These are phyloP conservation scores for Irpex lacteus DNA, from an alignment of 1,284 basidiomycete genomes.

Conservation along the genomic window DNA sequence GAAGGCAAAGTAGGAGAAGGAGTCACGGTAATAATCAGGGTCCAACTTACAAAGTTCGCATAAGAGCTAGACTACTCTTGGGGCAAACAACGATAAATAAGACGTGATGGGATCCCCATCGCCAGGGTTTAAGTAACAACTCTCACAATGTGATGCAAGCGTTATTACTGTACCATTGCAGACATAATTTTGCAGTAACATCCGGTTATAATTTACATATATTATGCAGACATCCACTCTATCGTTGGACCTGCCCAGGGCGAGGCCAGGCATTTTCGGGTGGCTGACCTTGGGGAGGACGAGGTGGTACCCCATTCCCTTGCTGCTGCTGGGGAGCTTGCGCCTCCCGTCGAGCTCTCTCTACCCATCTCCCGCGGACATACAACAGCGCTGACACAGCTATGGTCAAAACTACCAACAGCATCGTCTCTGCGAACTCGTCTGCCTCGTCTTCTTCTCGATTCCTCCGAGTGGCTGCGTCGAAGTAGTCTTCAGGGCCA, in stretches of 20 bases:
- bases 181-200: not conserved
- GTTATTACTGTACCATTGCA: too few species aligned
- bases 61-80: not conserved
- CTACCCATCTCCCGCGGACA: constrained; percentile 67
- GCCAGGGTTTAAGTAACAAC: too few species aligned
- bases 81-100: not conserved
- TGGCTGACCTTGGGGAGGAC: not conserved
- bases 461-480: constrained; percentile 57
- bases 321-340: constrained; percentile 37
- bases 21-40: not conserved
- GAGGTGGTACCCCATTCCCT: constrained; percentile 13
- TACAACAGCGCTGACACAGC: constrained; percentile 68
- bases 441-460: constrained; percentile 59
- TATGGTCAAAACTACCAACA: constrained; percentile 64
- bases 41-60: not conserved
- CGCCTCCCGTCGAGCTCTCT: constrained; percentile 54
- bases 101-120: not conserved
- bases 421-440: constrained; percentile 70
- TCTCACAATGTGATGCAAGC: too few species aligned
- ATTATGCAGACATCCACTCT: not conserved
- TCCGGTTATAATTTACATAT: not conserved
- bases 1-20: not conserved
- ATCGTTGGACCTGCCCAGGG: not conserved
- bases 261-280: not conserved
- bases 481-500: constrained; percentile 79